phyloP scores from a whole-genome alignment of 2,329 filamentous ascomycete species.

The Alternaria dauci region DNA sequence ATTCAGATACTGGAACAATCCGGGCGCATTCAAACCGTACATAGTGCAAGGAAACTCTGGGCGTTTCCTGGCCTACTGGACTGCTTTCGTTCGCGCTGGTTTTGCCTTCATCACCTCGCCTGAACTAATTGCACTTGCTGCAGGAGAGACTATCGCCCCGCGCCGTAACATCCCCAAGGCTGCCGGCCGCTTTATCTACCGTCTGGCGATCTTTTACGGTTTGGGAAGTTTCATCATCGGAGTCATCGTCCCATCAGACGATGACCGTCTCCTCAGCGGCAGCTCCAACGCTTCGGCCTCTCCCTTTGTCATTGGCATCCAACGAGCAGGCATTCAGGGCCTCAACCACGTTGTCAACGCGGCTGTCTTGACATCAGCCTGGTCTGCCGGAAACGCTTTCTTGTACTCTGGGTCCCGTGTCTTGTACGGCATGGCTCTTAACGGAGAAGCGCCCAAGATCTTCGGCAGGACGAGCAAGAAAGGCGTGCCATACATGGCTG shows the following conservation, averaged over 20 bases:
- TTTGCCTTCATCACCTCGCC: conserved; percentile 53
- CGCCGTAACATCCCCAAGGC: conserved; percentile 62
- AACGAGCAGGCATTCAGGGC: conserved; percentile 70
- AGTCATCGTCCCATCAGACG: conserved; percentile 65
- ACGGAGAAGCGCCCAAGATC: conserved; percentile 61
- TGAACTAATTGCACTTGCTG: conserved; percentile 46
- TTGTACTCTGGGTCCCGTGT: conserved; percentile 64
- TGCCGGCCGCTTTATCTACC: conserved; percentile 61
- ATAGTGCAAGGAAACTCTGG: conserved; percentile 65
- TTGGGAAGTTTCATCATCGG: conserved; percentile 65
- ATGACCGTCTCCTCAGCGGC: conserved; percentile 54
- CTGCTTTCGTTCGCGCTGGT: conserved; percentile 63
- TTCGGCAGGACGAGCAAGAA: conserved; percentile 57
- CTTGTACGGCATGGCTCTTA: conserved; percentile 59
- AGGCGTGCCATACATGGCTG: conserved; percentile 53
- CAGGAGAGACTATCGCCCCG: conserved; percentile 47
- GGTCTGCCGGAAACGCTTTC: conserved; percentile 74
- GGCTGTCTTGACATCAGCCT: conserved; percentile 75
- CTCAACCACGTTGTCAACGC: conserved; percentile 79
- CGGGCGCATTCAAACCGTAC: conserved; percentile 62
- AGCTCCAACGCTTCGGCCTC: conserved; percentile 47
- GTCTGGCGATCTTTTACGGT: conserved; percentile 65
- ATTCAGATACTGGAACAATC: conserved; percentile 73
- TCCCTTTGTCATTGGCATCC: conserved; percentile 71
- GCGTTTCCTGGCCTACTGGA: conserved; percentile 68